These are phyloP conservation scores for Chaetothyriales sp. DNA, from an alignment of 2,329 filamentous ascomycete genomes.

Conservation along the genomic window DNA sequence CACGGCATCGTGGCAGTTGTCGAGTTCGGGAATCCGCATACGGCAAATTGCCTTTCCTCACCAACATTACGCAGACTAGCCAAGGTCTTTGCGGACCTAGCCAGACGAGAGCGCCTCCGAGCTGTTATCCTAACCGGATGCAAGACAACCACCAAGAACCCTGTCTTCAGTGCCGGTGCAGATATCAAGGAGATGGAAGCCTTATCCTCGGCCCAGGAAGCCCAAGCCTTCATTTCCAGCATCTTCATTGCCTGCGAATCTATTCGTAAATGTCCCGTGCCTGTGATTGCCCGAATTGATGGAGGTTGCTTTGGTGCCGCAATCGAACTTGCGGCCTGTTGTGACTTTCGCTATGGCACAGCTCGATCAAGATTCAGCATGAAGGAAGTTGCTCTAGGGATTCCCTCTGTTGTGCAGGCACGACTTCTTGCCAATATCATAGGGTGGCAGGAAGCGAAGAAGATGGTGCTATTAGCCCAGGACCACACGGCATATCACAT, in stretches of 20 bases:
- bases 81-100: background rate
- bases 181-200: conserved; percentile 63
- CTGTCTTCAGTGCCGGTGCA: conserved; percentile 82
- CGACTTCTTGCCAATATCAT: conserved; percentile 13
- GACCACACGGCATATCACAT: conserved; percentile 3
- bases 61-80: background rate
- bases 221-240: conserved; percentile 23
- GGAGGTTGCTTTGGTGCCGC: conserved; percentile 9
- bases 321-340: conserved; percentile 15
- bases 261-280: conserved; percentile 1
- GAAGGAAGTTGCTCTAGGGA: conserved; percentile 12
- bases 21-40: background rate
- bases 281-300: conserved; percentile 6
- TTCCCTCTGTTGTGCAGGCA: conserved; percentile 14
- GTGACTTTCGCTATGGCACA: conserved; percentile 13
- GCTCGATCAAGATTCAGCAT: conserved; percentile 8
- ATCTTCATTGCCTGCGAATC: conserved; percentile 18
- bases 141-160: conserved; percentile 50
- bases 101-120: background rate
- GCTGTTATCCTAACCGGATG: background rate
- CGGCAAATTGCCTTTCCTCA: background rate
- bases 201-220: conserved; percentile 17
- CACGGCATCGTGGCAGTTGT: background rate
- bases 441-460: conserved; percentile 13
- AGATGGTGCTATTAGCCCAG: conserved; percentile 10